These are phyloP conservation scores for Laburnicola sp. DNA, from an alignment of 2,329 filamentous ascomycete genomes.

Conservation along the genomic window DNA sequence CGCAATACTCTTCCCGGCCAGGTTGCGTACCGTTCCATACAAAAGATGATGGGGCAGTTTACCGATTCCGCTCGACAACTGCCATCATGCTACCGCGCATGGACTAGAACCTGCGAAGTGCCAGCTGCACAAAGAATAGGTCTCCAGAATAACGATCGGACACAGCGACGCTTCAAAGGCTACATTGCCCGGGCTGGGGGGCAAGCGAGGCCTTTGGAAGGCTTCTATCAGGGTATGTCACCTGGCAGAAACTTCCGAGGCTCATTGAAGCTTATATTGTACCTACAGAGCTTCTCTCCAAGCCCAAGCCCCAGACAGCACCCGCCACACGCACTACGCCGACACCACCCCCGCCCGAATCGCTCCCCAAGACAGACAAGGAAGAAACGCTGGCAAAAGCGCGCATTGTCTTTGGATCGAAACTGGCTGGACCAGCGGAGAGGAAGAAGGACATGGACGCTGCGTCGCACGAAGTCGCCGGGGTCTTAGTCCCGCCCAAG, in stretches of 20 bases:
- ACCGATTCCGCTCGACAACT: conserved; percentile 17
- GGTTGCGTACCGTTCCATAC: background rate
- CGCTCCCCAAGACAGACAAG: conserved; percentile 52
- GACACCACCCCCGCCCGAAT: conserved; percentile 37
- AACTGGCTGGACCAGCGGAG: conserved; percentile 73
- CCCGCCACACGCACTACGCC: conserved; percentile 39
- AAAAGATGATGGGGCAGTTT: conserved; percentile 22
- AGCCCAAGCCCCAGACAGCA: conserved; percentile 30
- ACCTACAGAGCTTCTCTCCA: conserved; percentile 44
- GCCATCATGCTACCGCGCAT: conserved; percentile 27
- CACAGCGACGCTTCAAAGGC: conserved; percentile 40
- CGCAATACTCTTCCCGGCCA: background rate
- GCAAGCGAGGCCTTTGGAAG: conserved; percentile 44
- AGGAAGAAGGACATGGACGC: conserved; percentile 63
- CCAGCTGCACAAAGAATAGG: conserved; percentile 21
- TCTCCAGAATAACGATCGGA: conserved; percentile 40
- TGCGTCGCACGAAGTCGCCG: conserved; percentile 69
- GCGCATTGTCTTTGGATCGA: conserved; percentile 78
- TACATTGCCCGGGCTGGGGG: conserved; percentile 43
- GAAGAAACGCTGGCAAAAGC: conserved; percentile 62
- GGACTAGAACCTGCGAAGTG: conserved; percentile 10
- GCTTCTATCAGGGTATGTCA: conserved; percentile 43
- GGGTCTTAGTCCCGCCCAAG: conserved; percentile 77
- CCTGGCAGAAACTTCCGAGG: background rate
- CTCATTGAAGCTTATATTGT: conserved; percentile 20